phyloP scores from a whole-genome alignment of 139 green algal species.

The Chlamydomonas urium region DNA sequence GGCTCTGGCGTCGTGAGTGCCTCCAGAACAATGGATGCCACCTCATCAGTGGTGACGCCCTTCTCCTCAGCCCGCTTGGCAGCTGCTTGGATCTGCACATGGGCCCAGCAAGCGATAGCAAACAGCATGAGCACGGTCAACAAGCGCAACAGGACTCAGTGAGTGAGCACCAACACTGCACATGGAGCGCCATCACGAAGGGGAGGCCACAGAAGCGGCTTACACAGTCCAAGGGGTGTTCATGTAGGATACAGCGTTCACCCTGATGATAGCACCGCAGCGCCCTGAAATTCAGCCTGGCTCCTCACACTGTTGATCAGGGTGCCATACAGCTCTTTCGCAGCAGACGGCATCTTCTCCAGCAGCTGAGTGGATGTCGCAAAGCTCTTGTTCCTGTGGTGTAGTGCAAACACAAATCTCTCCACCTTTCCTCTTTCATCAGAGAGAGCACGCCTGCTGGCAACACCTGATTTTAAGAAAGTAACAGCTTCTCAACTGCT shows the following conservation, averaged over 20 bases:
- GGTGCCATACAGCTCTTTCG: slow-evolving; percentile 1
- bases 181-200: not conserved
- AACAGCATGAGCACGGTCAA: not conserved
- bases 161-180: not conserved
- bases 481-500: not conserved
- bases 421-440: not conserved
- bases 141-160: not conserved
- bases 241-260: not conserved
- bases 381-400: not conserved
- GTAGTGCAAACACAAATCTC: not conserved
- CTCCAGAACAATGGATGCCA: not conserved
- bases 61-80: not conserved
- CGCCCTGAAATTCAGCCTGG: too few relatives aligned
- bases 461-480: not conserved
- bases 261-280: not conserved
- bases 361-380: not conserved
- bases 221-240: not conserved
- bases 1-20: not conserved
- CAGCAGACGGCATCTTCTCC: not conserved
- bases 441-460: not conserved
- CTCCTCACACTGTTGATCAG: slow-evolving; percentile 7
- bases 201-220: not conserved
- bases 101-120: not conserved
- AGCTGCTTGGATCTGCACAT: not conserved
- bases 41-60: not conserved